phyloP scores from a whole-genome alignment of 139 green algal species.

The Micractinium conductrix region DNA sequence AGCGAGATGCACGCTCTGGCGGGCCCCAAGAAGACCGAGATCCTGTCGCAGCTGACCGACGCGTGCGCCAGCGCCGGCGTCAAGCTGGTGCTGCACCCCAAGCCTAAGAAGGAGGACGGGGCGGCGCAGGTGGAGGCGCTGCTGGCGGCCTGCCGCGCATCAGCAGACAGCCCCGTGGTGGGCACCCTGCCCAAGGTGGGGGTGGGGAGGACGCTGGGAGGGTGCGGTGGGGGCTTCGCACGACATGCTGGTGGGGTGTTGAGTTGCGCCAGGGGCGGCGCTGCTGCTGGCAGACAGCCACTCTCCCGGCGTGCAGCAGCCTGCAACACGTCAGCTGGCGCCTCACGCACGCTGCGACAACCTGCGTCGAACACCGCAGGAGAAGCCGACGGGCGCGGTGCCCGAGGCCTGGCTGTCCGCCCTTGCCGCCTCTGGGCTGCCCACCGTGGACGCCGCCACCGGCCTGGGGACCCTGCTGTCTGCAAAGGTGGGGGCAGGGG shows the following conservation, averaged over 20 bases:
- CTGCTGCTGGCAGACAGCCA: neutral
- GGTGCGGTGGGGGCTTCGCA: too few species aligned
- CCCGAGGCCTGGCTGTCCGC: conserved; percentile 56
- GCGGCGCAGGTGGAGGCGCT: conserved; percentile 62
- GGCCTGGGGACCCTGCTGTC: conserved; percentile 77
- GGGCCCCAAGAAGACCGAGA: conserved; percentile 88
- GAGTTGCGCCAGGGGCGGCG: neutral
- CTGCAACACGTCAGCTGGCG: neutral
- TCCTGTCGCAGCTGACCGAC: conserved; percentile 69
- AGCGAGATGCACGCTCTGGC: conserved; percentile 79
- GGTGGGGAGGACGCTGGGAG: neutral
- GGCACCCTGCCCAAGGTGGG: conserved; percentile 72
- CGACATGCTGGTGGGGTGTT: neutral
- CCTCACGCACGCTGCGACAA: too few species aligned
- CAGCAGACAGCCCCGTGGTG: conserved; percentile 48
- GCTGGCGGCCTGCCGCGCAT: conserved; percentile 52
- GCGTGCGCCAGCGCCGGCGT: conserved; percentile 49
- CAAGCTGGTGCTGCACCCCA: conserved; percentile 69
- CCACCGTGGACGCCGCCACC: conserved; percentile 51
- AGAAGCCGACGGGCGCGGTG: conserved; percentile 75
- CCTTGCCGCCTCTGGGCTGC: conserved; percentile 47
- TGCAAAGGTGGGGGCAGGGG: conserved; percentile 62
- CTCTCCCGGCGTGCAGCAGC: neutral
- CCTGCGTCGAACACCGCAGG: too few species aligned
- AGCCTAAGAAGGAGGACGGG: conserved; percentile 86